Percentiles rank a stretch among this genome's conserved stretches.
These are phyloP conservation scores for Cryptomeria japonica DNA, from an alignment of 75 land plant genomes.

Conservation along the genomic window DNA sequence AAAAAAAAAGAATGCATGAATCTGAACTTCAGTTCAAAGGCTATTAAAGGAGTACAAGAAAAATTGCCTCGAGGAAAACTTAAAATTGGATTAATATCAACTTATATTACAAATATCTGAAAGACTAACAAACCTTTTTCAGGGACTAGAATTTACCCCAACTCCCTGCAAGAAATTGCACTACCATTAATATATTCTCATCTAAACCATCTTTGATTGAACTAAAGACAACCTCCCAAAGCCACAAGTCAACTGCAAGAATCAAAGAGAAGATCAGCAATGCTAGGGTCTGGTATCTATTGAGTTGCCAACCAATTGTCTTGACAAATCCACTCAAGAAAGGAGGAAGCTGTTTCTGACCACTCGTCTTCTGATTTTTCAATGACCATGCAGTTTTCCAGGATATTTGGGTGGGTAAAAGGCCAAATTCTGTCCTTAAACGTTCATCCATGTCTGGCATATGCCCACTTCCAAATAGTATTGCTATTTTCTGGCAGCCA, in stretches of 20 bases:
- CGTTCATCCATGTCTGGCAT: conserved; percentile 93
- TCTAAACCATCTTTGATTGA: conserved; percentile 47
- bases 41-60: not conserved
- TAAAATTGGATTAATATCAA: not conserved
- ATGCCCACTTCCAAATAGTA: conserved; percentile 95
- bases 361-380: conserved; percentile 25
- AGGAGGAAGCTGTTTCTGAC: conserved; percentile 35
- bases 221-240: conserved; percentile 87
- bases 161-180: not conserved
- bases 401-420: conserved; percentile 58
- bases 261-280: conserved; percentile 74
- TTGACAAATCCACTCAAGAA: conserved; percentile 66
- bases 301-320: conserved; percentile 82
- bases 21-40: not conserved
- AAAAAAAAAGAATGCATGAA: not conserved
- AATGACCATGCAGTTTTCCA: conserved; percentile 96
- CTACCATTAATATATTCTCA: too few relatives aligned
- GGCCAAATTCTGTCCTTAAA: conserved; percentile 67
- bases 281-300: conserved; percentile 86
- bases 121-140: not conserved
- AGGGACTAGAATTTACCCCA: not conserved
- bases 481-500: conserved; percentile 80
- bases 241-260: conserved; percentile 88
- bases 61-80: not conserved
- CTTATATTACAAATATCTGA: not conserved